Evolutionary conservation across 108 stramenopile species (phyloP), one percentile per base, ranked within the genome.

Genomic region (Cylindrotheca closterium): DNA sequence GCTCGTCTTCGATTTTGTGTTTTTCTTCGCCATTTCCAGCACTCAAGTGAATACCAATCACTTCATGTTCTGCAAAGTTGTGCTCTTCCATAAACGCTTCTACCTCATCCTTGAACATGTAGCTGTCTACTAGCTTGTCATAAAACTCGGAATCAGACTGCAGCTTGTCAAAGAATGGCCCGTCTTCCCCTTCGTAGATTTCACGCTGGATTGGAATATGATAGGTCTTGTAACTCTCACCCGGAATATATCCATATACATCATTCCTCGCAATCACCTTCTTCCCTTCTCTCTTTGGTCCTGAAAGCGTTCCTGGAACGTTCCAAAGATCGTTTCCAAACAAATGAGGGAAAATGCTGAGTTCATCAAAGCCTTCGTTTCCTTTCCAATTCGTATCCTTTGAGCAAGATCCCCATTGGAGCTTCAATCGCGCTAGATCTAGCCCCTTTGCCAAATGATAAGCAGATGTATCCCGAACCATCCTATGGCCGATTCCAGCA

Each of bases 401-500:
- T 18, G 46, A 52, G 29, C 78, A 79, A 7, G 59, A 67, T 21
- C 70, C 74, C 70, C 74, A 75, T 21, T 68, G 52, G 27, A 76
- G 58, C 51, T 74, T 59, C 3, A 81, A 32, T 22, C 51, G 60
- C 26, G 71, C 46, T 10, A 76, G 47, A 27, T 33, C 55, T 10
- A 51, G 52, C 7, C 37, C 26, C 31, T 73, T 65, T n/a, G 67
- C 68, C 24, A 82, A 55, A 63, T 82, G 76, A 30, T 65, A 74
- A 1, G 73, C 72, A 24, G 76, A 65, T 3, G 76, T 50, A 4
- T 70, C 45, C 33, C 76, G 67, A 53, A 72, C 54, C 22, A 82
- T 47, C 12, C 81, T 68, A 70, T 82, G 81, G 21, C 81, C 81
- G 30, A 82, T 51, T 18, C 81, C 81, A 74, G 71, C 80, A 15